These are phyloP conservation scores for Didymella lethalis DNA, from an alignment of 2,329 filamentous ascomycete genomes.

Conservation along the genomic window DNA sequence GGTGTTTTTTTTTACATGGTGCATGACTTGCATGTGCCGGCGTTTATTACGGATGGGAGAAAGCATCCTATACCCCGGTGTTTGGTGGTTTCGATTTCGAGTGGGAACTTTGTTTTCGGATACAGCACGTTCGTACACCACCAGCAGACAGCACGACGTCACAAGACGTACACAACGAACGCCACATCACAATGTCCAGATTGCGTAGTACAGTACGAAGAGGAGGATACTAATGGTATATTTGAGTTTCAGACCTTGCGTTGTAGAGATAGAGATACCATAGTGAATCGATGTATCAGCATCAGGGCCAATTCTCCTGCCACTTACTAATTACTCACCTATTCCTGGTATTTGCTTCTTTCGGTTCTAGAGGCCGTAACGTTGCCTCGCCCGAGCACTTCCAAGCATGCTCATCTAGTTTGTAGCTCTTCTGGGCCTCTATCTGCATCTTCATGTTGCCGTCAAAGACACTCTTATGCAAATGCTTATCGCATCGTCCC, in stretches of 20 bases:
- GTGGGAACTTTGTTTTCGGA: constrained; percentile 6
- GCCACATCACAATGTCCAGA: neutral
- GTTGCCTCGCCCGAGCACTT: constrained; percentile 1
- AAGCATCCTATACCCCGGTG: constrained; percentile 40
- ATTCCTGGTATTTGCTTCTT: too few relatives aligned
- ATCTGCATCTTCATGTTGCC: neutral
- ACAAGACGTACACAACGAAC: neutral
- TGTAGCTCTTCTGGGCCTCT: neutral
- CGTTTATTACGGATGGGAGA: constrained; percentile 30
- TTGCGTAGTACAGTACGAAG: neutral
- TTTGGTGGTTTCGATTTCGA: constrained; percentile 6
- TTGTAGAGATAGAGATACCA: constrained; percentile 20
- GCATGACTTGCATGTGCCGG: constrained; percentile 22
- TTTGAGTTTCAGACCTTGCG: neutral
- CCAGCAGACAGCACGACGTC: neutral
- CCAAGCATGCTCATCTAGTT: neutral
- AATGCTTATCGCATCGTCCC: constrained; percentile 3
- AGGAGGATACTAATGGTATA: constrained; percentile 3
- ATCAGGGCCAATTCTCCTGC: neutral
- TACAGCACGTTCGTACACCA: constrained; percentile 7
- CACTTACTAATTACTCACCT: too few relatives aligned
- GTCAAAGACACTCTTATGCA: neutral
- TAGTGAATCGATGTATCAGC: constrained; percentile 7
- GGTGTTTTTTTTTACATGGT: constrained; percentile 5
- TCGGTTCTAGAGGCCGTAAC: neutral